phyloP scores from a whole-genome alignment of 164 flowering plant genomes.

The Houttuynia cordata region DNA sequence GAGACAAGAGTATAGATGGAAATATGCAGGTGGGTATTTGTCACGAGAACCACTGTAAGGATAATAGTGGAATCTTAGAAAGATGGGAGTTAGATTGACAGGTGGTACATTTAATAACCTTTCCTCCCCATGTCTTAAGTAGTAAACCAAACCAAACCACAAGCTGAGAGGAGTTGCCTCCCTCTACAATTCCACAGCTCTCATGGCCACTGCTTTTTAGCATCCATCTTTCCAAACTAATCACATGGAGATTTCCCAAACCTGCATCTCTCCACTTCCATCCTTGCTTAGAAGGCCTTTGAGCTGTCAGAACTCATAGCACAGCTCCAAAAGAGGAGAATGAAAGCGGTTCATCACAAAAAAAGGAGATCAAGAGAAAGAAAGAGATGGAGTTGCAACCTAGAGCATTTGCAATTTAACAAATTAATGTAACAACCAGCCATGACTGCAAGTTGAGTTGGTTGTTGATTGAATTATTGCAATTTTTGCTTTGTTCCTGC shows the following conservation, averaged over 20 bases:
- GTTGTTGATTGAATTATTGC: conserved; percentile 6
- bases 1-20: neutral
- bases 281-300: neutral
- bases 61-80: neutral
- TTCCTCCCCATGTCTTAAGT: neutral
- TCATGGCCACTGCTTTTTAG: no score
- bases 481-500: neutral
- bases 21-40: neutral
- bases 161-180: neutral
- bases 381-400: neutral
- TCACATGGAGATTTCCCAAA: neutral
- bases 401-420: neutral
- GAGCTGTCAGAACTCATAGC: conserved; percentile 7
- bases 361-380: neutral
- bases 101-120: conserved; percentile 4
- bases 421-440: neutral
- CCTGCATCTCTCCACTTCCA: no score
- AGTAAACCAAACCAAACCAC: neutral
- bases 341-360: no score
- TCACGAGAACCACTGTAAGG: neutral
- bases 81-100: conserved; percentile 4
- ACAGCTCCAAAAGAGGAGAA: no score
- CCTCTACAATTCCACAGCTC: neutral
- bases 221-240: neutral
- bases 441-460: conserved; percentile 4